Evolutionary conservation across 2,329 filamentous ascomycete species (phyloP).

Genomic region (Graphilbum sp.): DNA sequence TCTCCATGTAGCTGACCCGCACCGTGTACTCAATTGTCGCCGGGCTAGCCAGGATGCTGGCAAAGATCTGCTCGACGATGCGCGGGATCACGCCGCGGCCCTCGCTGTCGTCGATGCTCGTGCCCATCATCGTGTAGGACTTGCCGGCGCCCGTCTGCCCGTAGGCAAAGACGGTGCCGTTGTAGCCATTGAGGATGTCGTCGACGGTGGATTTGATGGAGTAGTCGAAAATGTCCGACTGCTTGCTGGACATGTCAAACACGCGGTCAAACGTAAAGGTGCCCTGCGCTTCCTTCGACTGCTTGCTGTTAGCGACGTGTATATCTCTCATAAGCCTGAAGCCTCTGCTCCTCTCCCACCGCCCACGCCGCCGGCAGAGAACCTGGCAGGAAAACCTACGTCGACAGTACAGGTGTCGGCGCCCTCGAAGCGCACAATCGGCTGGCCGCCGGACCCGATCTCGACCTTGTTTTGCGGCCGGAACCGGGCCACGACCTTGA

Average conservation of each 20-base stretch:
- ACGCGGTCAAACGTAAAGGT: slow-evolving; percentile 95
- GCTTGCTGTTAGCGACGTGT: too few relatives aligned
- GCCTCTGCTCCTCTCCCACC: too few relatives aligned
- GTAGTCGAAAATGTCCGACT: slow-evolving; percentile 93
- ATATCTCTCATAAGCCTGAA: too few relatives aligned
- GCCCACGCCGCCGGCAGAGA: too few relatives aligned
- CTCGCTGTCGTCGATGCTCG: slow-evolving; percentile 78
- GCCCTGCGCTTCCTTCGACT: slow-evolving; percentile 72
- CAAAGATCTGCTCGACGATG: slow-evolving; percentile 95
- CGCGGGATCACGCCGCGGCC: slow-evolving; percentile 90
- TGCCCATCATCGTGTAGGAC: slow-evolving; percentile 98
- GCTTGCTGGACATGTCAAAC: slow-evolving; percentile 83
- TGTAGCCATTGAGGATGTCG: slow-evolving; percentile 97
- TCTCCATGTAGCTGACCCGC: slow-evolving; percentile 97
- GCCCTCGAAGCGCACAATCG: slow-evolving; percentile 76
- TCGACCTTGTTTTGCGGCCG: slow-evolving; percentile 93
- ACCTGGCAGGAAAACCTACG: too few relatives aligned
- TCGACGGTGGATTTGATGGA: slow-evolving; percentile 92
- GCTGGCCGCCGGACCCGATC: slow-evolving; percentile 74
- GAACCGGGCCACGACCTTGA: slow-evolving; percentile 93
- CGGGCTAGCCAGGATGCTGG: slow-evolving; percentile 81
- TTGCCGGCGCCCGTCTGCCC: slow-evolving; percentile 97
- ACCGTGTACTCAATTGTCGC: slow-evolving; percentile 98
- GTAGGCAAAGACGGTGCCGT: slow-evolving; percentile 96
- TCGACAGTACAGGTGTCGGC: slow-evolving; percentile 79